Evolutionary conservation across 768 basidiomycete genomes (phyloP).

Genomic region (Leccinum pellstonianum): DNA sequence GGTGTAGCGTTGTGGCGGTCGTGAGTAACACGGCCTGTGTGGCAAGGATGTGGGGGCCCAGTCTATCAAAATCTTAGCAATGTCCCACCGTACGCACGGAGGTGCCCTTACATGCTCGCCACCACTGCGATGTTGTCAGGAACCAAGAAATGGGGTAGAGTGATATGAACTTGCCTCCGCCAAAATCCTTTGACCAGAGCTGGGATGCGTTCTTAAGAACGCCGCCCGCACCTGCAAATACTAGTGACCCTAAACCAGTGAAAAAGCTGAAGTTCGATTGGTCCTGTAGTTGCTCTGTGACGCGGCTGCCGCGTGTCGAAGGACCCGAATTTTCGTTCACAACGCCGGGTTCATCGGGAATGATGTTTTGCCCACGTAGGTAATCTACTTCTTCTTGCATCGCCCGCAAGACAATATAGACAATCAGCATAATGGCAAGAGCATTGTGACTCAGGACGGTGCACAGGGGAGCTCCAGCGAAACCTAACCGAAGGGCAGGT

Average conservation of each 20-base stretch:
- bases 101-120: conserved; percentile 23
- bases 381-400: conserved; percentile 20
- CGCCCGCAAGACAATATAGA: conserved; percentile 24
- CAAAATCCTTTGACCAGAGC: conserved; percentile 31
- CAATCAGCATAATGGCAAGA: conserved; percentile 19
- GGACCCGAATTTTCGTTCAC: background rate
- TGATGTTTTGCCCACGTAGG: conserved; percentile 9
- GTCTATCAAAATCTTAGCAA: conserved; percentile 13
- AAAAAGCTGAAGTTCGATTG: conserved; percentile 8
- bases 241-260: conserved; percentile 15
- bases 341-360: conserved; percentile 6
- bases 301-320: background rate
- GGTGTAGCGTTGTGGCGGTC: conserved; percentile 24
- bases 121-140: conserved; percentile 15
- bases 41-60: conserved; percentile 24
- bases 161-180: conserved; percentile 18
- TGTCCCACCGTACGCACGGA: background rate
- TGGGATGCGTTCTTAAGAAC: conserved; percentile 27
- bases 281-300: background rate
- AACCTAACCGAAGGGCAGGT: conserved; percentile 26
- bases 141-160: background rate
- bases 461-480: conserved; percentile 28
- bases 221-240: conserved; percentile 20
- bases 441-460: conserved; percentile 28
- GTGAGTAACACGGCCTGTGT: conserved; percentile 28